Conservation (phyloP, 495 filamentous ascomycete genomes). For the Podospora comata region DNA sequence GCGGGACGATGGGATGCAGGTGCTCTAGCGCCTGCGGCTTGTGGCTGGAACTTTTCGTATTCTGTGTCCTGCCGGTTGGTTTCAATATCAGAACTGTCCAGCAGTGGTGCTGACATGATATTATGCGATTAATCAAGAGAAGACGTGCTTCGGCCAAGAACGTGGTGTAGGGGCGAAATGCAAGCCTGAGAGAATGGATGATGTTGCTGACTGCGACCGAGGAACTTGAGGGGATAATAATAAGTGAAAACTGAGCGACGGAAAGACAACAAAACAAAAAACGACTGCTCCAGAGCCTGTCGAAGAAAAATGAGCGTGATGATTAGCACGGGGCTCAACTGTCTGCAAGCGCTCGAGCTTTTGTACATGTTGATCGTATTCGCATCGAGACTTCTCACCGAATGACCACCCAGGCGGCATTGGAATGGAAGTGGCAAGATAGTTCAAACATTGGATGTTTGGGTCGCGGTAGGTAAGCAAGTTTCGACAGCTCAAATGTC, state of each 20-base stretch:
- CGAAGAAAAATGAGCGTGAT: neutral
- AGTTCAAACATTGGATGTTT: neutral
- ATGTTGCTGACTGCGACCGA: neutral
- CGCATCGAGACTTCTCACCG: neutral
- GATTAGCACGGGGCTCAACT: neutral
- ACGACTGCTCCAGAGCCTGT: neutral
- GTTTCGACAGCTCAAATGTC: neutral
- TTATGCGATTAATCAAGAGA: neutral
- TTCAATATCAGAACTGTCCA: constrained; percentile 2
- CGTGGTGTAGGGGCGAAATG: neutral
- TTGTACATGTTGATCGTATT: constrained; percentile 3
- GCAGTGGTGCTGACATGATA: constrained; percentile 15
- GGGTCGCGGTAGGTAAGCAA: neutral
- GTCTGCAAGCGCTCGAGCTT: neutral
- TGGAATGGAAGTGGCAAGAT: neutral
- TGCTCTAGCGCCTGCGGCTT: neutral
- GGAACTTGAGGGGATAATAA: neutral
- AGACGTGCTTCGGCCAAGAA: neutral
- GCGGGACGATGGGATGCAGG: neutral
- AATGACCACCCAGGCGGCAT: neutral
- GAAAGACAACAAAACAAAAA: neutral
- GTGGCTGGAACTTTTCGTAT: neutral
- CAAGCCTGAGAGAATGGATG: neutral
- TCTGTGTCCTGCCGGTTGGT: neutral
- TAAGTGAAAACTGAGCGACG: neutral